A percentile compares a stretch with the other conserved stretches of the same genome.
These are phyloP conservation scores for Apiotrichum laibachii DNA, from an alignment of 1,284 basidiomycete genomes.

Conservation along the genomic window DNA sequence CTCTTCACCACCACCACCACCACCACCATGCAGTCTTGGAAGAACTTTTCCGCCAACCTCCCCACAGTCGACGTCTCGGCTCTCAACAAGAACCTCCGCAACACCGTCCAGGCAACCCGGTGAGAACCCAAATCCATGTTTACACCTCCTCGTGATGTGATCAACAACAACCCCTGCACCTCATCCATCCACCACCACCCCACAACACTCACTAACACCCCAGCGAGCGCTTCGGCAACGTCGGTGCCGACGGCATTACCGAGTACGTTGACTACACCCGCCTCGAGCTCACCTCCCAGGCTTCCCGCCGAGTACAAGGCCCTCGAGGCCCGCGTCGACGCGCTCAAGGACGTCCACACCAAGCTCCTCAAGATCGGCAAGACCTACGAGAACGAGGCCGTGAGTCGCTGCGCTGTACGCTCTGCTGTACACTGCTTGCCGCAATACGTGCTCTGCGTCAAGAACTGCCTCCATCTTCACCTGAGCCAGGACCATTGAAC, in stretches of 20 bases:
- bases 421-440: no score
- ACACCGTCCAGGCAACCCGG: slow-evolving; percentile 81
- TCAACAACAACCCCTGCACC: not conserved
- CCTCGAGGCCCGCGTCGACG: slow-evolving; percentile 91
- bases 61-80: slow-evolving; percentile 48
- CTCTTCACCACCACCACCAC: not conserved
- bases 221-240: slow-evolving; percentile 80
- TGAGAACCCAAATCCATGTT: slow-evolving; percentile 23
- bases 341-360: slow-evolving; percentile 75
- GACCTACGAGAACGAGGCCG: slow-evolving; percentile 72
- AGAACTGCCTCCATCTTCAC: no score
- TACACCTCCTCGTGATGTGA: not conserved
- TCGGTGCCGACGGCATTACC: slow-evolving; percentile 88
- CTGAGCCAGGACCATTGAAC: no score
- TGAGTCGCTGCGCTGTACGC: slow-evolving; percentile 22
- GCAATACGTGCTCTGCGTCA: no score
- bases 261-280: slow-evolving; percentile 58
- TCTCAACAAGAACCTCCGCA: slow-evolving; percentile 76
- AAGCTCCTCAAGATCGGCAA: slow-evolving; percentile 78
- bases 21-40: slow-evolving; percentile 46
- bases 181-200: no score
- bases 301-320: slow-evolving; percentile 81
- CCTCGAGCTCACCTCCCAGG: slow-evolving; percentile 16
- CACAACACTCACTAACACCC: slow-evolving; percentile 3
- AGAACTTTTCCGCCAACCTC: slow-evolving; percentile 44